A percentile compares a stretch with the other conserved stretches of the same genome.
Conservation (phyloP, 2,329 filamentous ascomycete species). For the Didymella lethalis region DNA sequence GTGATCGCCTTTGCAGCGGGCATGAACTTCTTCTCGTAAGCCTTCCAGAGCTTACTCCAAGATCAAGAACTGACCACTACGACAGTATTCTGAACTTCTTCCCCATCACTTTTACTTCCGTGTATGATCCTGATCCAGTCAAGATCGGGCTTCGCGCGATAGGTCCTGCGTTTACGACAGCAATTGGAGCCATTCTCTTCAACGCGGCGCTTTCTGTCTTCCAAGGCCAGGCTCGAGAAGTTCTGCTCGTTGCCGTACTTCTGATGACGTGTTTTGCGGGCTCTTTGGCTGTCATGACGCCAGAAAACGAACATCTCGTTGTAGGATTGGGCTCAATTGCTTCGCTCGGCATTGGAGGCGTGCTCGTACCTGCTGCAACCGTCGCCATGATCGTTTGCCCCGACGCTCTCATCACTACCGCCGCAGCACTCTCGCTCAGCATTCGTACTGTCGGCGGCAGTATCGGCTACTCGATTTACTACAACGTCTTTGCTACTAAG, state of each 20-base stretch:
- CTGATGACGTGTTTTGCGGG: slow-evolving; percentile 47
- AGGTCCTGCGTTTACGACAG: slow-evolving; percentile 35
- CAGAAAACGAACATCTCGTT: slow-evolving; percentile 42
- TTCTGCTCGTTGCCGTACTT: slow-evolving; percentile 41
- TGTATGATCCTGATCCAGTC: slow-evolving; percentile 42
- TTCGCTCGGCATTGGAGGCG: slow-evolving; percentile 50
- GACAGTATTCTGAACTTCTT: slow-evolving; percentile 43
- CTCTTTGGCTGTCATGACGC: slow-evolving; percentile 41
- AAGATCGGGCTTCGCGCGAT: slow-evolving; percentile 46
- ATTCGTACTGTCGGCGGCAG: slow-evolving; percentile 54
- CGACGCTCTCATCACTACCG: slow-evolving; percentile 47
- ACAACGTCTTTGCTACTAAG: slow-evolving; percentile 47
- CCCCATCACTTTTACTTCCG: slow-evolving; percentile 38
- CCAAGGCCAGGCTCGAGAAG: slow-evolving; percentile 34
- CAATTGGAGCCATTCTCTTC: slow-evolving; percentile 41
- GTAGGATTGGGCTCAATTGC: slow-evolving; percentile 45
- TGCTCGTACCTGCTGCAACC: slow-evolving; percentile 47
- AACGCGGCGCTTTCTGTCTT: slow-evolving; percentile 40
- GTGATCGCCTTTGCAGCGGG: slow-evolving; percentile 48
- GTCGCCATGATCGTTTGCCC: slow-evolving; percentile 47
- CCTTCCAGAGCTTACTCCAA: not conserved
- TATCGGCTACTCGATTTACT: slow-evolving; percentile 50
- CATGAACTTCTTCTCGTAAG: slow-evolving; percentile 42
- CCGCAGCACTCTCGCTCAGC: slow-evolving; percentile 54
- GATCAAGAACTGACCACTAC: not conserved